These are phyloP conservation scores for Ophiocordyceps camponoti-rufipedis DNA, from an alignment of 2,329 filamentous ascomycete genomes.

Conservation along the genomic window DNA sequence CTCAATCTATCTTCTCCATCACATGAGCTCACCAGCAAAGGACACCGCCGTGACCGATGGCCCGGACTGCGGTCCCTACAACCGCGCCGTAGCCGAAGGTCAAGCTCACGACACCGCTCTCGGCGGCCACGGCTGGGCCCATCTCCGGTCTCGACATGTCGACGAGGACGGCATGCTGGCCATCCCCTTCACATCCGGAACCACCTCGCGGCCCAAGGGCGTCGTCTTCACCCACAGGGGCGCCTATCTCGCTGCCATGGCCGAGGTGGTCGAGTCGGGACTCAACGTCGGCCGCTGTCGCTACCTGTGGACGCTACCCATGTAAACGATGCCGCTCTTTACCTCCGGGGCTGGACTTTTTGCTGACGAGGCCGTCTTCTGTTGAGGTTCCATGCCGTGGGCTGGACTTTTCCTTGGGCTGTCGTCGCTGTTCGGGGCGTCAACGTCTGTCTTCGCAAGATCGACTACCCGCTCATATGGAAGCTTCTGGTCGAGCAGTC, in stretches of 20 bases:
- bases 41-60: slow-evolving; percentile 68
- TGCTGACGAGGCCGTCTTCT: neutral
- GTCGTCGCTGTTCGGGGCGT: slow-evolving; percentile 89
- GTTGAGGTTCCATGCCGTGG: slow-evolving; percentile 43
- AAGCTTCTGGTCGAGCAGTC: slow-evolving; percentile 65
- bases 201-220: slow-evolving; percentile 80
- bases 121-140: slow-evolving; percentile 57
- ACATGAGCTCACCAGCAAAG: slow-evolving; percentile 9
- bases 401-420: slow-evolving; percentile 87
- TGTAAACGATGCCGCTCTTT: slow-evolving; percentile 33
- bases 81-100: slow-evolving; percentile 68
- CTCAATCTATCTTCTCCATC: neutral
- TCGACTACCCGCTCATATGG: slow-evolving; percentile 92
- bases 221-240: slow-evolving; percentile 84
- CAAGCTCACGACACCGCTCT: slow-evolving; percentile 49
- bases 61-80: slow-evolving; percentile 59
- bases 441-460: slow-evolving; percentile 84
- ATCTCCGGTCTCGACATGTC: slow-evolving; percentile 47
- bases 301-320: slow-evolving; percentile 83
- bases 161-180: slow-evolving; percentile 72
- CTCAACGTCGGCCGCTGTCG: slow-evolving; percentile 60
- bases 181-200: slow-evolving; percentile 86
- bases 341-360: neutral
- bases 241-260: slow-evolving; percentile 67
- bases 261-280: slow-evolving; percentile 75